Evolutionary conservation across 2,329 filamentous ascomycete genomes (phyloP), one percentile per base, ranked within the genome.

Genomic region (Phyllosticta citrichinensis): DNA sequence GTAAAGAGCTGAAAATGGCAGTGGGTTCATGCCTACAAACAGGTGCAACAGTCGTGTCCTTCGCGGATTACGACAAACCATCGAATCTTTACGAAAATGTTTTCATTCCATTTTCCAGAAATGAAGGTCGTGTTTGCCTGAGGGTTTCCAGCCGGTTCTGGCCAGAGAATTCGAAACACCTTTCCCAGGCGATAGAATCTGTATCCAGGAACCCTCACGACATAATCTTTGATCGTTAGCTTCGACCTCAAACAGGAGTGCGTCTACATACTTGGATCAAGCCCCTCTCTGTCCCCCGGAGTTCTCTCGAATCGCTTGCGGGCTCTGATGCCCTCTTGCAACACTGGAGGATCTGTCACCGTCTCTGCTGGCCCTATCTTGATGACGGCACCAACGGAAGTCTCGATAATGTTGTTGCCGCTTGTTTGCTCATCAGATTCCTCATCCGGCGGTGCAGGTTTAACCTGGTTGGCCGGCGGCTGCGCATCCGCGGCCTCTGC

Each of bases 51-150:
- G 33, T 57, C 55, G 17, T 35, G 54, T 1, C 60, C 60, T 25
- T 58, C 57, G 5, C 60, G 56, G 5, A 63, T 57, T 1, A 63
- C 63, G 1, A 63, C 61, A 50, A 63, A 63, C 61, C 63, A 64
- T 5, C 63, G 61, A 14, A 64, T 58, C 25, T 63, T 63, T 30
- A 27, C 27, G 54, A 55, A 55, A 25, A 58, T 33, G 12, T 20
- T 24, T 14, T 64, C 57, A 3, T 50, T 55, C 14, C 19, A 56
- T 17, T 47, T 6, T 2, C 59, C 59, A 1, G 59, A 56, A n/a
- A 61, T 33, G 12, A 61, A 56, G 5, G 59, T 61, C 2, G 20
- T 30, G 2, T 55, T 55, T 3, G 47, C n/a, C 2, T 61, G 54
- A 2, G 55, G 20, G 5, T 56, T 61, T 4, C 54, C 55, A 1